These are phyloP conservation scores for Orbilia oligospora DNA, from an alignment of 2,329 filamentous ascomycete species.

Conservation along the genomic window DNA sequence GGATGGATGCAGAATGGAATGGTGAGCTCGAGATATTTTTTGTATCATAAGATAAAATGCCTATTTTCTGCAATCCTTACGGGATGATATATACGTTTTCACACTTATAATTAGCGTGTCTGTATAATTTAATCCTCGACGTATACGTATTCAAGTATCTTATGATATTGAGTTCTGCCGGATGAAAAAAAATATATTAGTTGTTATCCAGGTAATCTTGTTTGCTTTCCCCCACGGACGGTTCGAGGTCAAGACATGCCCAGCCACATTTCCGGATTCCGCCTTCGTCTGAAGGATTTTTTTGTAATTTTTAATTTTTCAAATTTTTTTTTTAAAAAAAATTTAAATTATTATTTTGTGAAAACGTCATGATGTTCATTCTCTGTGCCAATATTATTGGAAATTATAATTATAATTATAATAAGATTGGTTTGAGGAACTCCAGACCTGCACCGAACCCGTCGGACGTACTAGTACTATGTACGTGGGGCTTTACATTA, in stretches of 20 bases:
- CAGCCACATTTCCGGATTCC: slow-evolving; percentile 27
- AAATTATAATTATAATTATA: not conserved
- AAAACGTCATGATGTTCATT: slow-evolving; percentile 15
- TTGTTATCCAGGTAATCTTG: slow-evolving; percentile 19
- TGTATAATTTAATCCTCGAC: not conserved
- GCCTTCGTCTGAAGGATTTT: slow-evolving; percentile 31
- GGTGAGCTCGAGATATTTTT: slow-evolving; percentile 5
- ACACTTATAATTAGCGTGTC: slow-evolving; percentile 16
- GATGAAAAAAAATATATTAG: slow-evolving; percentile 21
- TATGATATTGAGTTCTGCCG: not conserved
- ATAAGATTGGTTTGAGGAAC: slow-evolving; percentile 18
- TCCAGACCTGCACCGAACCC: not conserved
- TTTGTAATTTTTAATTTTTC: not conserved
- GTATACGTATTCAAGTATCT: too few relatives aligned
- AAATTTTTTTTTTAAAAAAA: not conserved
- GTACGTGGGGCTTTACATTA: slow-evolving; percentile 18
- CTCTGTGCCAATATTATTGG: slow-evolving; percentile 14
- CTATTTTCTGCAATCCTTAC: slow-evolving; percentile 12
- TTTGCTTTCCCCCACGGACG: slow-evolving; percentile 27
- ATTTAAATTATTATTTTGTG: not conserved
- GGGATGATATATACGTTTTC: slow-evolving; percentile 15
- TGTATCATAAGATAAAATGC: slow-evolving; percentile 15
- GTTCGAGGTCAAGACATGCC: not conserved
- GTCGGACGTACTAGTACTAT: too few relatives aligned
- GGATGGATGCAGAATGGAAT: slow-evolving; percentile 18